A percentile compares a stretch with the other conserved stretches of the same genome.
phyloP scores from a whole-genome alignment of 164 flowering plant species.

The Nymphaea colorata region DNA sequence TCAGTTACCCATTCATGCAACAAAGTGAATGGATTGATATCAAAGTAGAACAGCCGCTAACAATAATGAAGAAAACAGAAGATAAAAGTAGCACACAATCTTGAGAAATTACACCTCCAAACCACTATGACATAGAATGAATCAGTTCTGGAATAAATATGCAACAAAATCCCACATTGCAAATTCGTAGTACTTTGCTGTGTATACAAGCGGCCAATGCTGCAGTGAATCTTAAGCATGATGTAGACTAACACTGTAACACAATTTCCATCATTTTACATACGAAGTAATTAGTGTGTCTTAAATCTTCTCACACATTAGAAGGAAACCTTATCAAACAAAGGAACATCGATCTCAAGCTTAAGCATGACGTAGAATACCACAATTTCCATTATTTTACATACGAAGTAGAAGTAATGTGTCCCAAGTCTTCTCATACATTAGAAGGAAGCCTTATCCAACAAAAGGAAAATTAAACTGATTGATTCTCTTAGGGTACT shows the following conservation, averaged over 20 bases:
- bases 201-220: no score
- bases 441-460: background rate
- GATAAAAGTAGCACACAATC: background rate
- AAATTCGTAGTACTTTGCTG: background rate
- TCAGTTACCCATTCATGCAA: background rate
- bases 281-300: background rate
- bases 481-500: background rate
- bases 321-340: background rate
- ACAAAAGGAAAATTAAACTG: no score
- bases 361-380: background rate
- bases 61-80: background rate
- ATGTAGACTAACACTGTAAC: background rate
- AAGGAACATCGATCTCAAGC: no score
- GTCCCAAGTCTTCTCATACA: background rate
- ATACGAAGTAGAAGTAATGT: background rate
- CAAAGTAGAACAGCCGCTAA: background rate
- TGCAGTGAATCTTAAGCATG: no score
- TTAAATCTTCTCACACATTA: background rate
- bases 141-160: no score
- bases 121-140: background rate
- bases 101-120: background rate
- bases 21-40: background rate
- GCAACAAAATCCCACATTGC: background rate
- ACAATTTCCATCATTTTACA: background rate
- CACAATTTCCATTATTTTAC: background rate